Evolutionary conservation across 345 rosid genomes (phyloP).

Genomic region (Eutrema yunnanense): DNA sequence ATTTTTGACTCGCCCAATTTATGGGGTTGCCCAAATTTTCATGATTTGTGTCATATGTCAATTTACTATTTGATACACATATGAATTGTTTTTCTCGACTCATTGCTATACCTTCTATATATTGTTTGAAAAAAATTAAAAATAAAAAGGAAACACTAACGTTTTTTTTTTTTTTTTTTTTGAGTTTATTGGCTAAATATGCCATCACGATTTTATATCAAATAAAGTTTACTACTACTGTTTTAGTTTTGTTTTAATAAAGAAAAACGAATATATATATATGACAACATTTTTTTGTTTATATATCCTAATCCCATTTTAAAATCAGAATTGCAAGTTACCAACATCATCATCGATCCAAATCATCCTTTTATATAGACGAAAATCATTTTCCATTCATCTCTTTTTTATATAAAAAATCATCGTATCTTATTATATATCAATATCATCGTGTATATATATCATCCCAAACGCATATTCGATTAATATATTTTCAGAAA

Average conservation of each 20-base stretch:
- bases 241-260: background rate
- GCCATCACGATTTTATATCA: background rate
- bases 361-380: background rate
- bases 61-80: background rate
- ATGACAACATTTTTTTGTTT: background rate
- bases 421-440: too few relatives aligned
- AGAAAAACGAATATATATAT: background rate
- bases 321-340: background rate
- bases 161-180: background rate
- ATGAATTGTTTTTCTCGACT: background rate
- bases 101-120: background rate
- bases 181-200: background rate
- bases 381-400: background rate
- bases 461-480: background rate
- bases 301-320: background rate
- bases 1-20: background rate
- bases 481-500: background rate
- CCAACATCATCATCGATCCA: background rate
- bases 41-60: background rate
- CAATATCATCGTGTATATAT: too few relatives aligned
- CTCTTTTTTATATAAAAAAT: background rate
- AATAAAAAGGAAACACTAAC: too few relatives aligned
- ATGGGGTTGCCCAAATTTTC: background rate
- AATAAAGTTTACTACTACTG: background rate
- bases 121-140: background rate